These are phyloP conservation scores for Phytophthora pini DNA, from an alignment of 352 stramenopile species.

Conservation along the genomic window DNA sequence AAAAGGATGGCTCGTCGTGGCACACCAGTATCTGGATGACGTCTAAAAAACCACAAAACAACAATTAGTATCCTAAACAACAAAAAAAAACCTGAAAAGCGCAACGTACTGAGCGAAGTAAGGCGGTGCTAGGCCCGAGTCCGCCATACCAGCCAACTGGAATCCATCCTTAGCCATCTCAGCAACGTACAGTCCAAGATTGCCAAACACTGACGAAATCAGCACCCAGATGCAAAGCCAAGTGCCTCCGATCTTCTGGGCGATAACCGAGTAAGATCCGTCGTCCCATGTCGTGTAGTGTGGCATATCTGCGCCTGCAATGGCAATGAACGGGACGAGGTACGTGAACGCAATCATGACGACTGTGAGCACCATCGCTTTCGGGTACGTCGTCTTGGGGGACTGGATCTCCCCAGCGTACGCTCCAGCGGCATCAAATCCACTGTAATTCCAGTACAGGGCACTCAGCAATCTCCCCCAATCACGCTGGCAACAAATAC, in stretches of 20 bases:
- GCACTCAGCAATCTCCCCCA: conserved; percentile 71
- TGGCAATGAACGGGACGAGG: conserved; percentile 74
- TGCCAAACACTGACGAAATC: conserved; percentile 77
- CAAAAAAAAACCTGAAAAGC: not conserved
- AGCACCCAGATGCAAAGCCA: conserved; percentile 84
- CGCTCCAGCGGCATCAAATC: conserved; percentile 74
- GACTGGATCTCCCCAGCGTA: conserved; percentile 80
- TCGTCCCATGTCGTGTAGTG: conserved; percentile 81
- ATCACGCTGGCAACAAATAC: conserved; percentile 42
- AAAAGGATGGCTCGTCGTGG: conserved; percentile 73
- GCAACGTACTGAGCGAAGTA: conserved; percentile 77
- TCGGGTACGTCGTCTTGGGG: conserved; percentile 75
- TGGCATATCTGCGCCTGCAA: conserved; percentile 71
- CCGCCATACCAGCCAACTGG: conserved; percentile 81
- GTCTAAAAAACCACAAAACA: conserved; percentile 36
- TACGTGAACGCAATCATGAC: conserved; percentile 82
- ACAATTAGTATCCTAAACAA: not conserved
- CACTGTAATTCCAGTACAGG: conserved; percentile 88
- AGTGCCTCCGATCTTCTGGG: conserved; percentile 61
- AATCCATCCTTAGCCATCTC: conserved; percentile 88
- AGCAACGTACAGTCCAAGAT: conserved; percentile 82
- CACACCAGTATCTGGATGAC: conserved; percentile 61
- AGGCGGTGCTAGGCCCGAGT: conserved; percentile 77
- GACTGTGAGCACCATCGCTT: conserved; percentile 80
- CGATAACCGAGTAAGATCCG: conserved; percentile 79